phyloP scores from a whole-genome alignment of 1,139 yeast species.

The Yamadazyma spencermartinsiae region DNA sequence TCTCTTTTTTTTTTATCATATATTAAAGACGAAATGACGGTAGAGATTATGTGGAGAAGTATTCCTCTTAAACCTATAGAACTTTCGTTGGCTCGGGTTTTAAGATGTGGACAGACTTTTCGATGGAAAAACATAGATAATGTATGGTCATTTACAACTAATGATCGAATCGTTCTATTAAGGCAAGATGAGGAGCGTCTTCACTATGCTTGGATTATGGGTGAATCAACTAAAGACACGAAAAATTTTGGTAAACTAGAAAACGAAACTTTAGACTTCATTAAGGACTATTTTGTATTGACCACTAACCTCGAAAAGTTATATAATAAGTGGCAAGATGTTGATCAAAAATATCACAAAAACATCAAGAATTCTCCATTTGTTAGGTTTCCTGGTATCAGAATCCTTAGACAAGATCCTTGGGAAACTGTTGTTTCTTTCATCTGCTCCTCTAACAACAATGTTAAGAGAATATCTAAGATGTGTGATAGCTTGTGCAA shows the following conservation, averaged over 20 bases:
- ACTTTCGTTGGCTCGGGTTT: constrained; percentile 62
- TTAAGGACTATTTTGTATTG: constrained; percentile 72
- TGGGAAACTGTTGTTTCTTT: constrained; percentile 93
- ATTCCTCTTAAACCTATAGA: constrained; percentile 40
- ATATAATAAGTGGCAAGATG: constrained; percentile 59
- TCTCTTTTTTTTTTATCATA: background rate
- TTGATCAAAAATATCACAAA: constrained; percentile 49
- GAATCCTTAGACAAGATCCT: constrained; percentile 89
- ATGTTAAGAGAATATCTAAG: constrained; percentile 87
- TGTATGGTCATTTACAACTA: constrained; percentile 60
- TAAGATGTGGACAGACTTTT: constrained; percentile 89
- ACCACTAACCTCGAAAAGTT: constrained; percentile 53
- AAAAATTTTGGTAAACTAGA: constrained; percentile 5
- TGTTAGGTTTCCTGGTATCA: constrained; percentile 60
- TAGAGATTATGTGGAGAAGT: constrained; percentile 27
- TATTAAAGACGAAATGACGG: constrained; percentile 20
- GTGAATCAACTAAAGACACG: constrained; percentile 6
- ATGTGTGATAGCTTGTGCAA: constrained; percentile 84
- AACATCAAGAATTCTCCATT: constrained; percentile 34
- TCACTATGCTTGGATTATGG: constrained; percentile 33
- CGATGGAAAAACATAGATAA: constrained; percentile 63
- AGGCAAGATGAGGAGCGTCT: constrained; percentile 43
- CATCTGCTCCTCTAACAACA: constrained; percentile 94
- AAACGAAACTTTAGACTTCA: constrained; percentile 41
- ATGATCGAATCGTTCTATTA: constrained; percentile 51